Evolutionary conservation across 495 filamentous ascomycete species (phyloP).

Genomic region (Hyaloscypha finlandica): DNA sequence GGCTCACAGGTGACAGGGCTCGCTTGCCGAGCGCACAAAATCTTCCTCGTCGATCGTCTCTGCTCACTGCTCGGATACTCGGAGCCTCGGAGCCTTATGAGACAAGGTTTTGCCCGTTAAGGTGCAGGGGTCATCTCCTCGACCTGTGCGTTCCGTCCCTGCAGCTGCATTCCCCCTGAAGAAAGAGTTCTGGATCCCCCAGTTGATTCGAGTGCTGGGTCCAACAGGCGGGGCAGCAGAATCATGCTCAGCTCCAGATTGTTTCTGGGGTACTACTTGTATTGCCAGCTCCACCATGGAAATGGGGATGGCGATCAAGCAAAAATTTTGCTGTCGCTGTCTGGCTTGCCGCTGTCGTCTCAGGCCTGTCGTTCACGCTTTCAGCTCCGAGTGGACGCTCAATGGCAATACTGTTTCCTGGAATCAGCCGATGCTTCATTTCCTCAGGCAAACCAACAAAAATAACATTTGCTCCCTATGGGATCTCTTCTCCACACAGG

Average conservation of each 20-base stretch:
- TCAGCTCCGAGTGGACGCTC: background rate
- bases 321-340: background rate
- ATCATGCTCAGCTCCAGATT: background rate
- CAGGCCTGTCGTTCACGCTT: background rate
- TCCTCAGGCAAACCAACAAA: background rate
- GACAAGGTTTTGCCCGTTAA: too few relatives aligned
- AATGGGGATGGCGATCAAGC: background rate
- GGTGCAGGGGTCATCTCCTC: too few relatives aligned
- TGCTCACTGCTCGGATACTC: too few relatives aligned
- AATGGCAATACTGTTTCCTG: background rate
- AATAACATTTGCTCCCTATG: background rate
- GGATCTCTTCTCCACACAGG: background rate
- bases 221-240: background rate
- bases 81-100: background rate
- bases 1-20: too few relatives aligned
- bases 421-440: background rate
- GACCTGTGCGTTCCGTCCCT: too few relatives aligned
- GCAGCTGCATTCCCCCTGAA: background rate
- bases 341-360: background rate
- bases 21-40: background rate
- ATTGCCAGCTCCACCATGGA: background rate
- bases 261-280: background rate
- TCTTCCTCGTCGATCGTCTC: background rate
- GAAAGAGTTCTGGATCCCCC: background rate
- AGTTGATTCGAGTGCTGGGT: background rate